phyloP scores from a whole-genome alignment of 2,329 filamentous ascomycete genomes.

The Sporothrix brunneoviolacea region DNA sequence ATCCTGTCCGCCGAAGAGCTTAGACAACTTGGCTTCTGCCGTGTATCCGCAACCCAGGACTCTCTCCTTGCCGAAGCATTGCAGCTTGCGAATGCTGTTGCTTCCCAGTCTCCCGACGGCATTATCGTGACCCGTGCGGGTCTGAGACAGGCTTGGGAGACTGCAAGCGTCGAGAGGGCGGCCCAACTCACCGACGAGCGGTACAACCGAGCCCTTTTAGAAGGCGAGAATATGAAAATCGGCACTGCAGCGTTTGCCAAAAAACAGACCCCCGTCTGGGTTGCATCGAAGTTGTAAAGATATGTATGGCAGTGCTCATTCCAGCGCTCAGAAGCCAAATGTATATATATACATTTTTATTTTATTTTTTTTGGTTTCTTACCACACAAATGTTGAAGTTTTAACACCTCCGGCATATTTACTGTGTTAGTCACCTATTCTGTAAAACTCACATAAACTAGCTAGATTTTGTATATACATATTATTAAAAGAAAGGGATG shows the following conservation, averaged over 20 bases:
- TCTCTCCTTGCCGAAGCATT: constrained; percentile 37
- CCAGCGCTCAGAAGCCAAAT: too few species aligned
- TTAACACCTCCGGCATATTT: too few species aligned
- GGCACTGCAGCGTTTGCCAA: constrained; percentile 24
- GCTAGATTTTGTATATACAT: too few species aligned
- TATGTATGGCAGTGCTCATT: background rate
- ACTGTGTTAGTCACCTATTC: too few species aligned
- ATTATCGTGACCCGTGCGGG: constrained; percentile 68
- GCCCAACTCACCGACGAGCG: constrained; percentile 19
- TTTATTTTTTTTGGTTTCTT: too few species aligned
- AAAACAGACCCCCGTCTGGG: constrained; percentile 22
- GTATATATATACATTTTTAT: too few species aligned
- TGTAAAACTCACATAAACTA: too few species aligned
- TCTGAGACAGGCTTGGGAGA: constrained; percentile 66
- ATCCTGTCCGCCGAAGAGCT: constrained; percentile 53
- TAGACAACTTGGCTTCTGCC: constrained; percentile 57
- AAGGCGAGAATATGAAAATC: constrained; percentile 23
- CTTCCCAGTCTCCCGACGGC: constrained; percentile 64
- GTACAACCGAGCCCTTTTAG: constrained; percentile 20
- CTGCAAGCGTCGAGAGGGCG: constrained; percentile 22
- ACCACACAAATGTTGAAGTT: too few species aligned
- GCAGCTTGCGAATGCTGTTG: constrained; percentile 53
- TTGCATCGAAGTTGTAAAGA: constrained; percentile 23
- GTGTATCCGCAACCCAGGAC: constrained; percentile 43
- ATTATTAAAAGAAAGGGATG: too few species aligned